Percentiles rank a stretch among this genome's conserved stretches.
phyloP scores from a whole-genome alignment of 805 yeast species.

The Helenozyma rhizophorensis region DNA sequence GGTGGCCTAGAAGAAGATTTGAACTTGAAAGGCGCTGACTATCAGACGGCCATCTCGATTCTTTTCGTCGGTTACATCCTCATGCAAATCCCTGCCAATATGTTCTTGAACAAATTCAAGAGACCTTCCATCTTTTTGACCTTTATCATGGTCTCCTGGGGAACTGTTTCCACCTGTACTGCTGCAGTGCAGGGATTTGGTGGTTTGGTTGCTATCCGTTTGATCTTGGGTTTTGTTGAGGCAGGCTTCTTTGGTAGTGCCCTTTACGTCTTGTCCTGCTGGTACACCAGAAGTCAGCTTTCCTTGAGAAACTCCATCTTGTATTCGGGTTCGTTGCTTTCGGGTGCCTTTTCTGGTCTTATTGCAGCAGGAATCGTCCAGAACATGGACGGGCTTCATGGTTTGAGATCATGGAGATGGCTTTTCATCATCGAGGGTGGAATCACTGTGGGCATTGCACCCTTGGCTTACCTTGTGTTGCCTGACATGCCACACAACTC shows the following conservation, averaged over 20 bases:
- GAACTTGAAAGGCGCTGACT: conserved; percentile 37
- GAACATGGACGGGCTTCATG: conserved; percentile 22
- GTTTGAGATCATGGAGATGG: conserved; percentile 45
- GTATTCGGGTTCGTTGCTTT: conserved; percentile 46
- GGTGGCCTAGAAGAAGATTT: conserved; percentile 47
- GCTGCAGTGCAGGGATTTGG: conserved; percentile 43
- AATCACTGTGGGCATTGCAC: conserved; percentile 43
- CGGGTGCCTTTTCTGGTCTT: conserved; percentile 53
- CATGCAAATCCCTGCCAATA: conserved; percentile 47
- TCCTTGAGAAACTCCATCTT: conserved; percentile 47
- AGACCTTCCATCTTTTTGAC: conserved; percentile 51
- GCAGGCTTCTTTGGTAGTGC: conserved; percentile 47
- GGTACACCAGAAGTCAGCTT: conserved; percentile 51
- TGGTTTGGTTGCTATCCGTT: conserved; percentile 43
- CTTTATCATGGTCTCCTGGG: conserved; percentile 47
- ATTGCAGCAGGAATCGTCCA: conserved; percentile 51
- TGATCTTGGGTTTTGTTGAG: conserved; percentile 45
- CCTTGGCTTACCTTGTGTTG: conserved; percentile 42
- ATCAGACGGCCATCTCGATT: conserved; percentile 50
- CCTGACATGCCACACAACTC: conserved; percentile 54
- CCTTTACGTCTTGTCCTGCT: conserved; percentile 47
- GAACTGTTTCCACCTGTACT: conserved; percentile 43
- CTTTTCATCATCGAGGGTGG: conserved; percentile 54
- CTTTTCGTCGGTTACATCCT: conserved; percentile 47
- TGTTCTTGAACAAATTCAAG: conserved; percentile 43